Percentiles rank a stretch among this genome's conserved stretches.
phyloP scores from a whole-genome alignment of 139 green algal genomes.

The Pleodorina starrii region DNA sequence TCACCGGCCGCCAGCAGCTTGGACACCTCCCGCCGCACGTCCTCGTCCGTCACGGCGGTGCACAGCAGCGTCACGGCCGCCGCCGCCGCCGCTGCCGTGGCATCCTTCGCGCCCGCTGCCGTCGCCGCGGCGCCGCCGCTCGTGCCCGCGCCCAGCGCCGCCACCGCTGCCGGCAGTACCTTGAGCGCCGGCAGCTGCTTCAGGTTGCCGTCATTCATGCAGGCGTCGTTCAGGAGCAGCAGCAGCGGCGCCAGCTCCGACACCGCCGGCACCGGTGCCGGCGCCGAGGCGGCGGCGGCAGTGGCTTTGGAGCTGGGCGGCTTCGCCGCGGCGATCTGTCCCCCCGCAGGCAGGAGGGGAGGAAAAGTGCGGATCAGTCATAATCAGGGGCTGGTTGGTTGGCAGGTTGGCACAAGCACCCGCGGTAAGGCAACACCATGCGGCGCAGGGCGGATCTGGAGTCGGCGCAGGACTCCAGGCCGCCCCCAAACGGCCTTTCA shows the following conservation, averaged over 20 bases:
- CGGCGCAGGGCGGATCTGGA: no score
- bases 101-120: neutral
- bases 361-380: no score
- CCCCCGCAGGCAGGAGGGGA: no score
- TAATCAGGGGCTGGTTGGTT: no score
- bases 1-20: conserved; percentile 28
- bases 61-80: conserved; percentile 61
- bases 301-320: neutral
- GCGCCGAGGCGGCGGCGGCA: no score
- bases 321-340: neutral
- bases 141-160: neutral
- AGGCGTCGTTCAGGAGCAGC: conserved; percentile 54
- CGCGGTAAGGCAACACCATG: no score
- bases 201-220: conserved; percentile 67
- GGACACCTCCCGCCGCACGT: conserved; percentile 58
- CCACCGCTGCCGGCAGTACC: conserved; percentile 32
- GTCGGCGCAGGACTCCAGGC: no score
- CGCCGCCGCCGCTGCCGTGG: conserved; percentile 18
- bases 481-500: no score
- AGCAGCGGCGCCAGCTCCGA: conserved; percentile 11
- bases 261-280: no score
- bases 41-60: conserved; percentile 52
- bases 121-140: neutral
- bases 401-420: no score
- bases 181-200: conserved; percentile 46